Percentiles rank a stretch among this genome's conserved stretches.
These are phyloP conservation scores for Reticulascus tulasneorum DNA, from an alignment of 2,329 filamentous ascomycete species.

Conservation along the genomic window DNA sequence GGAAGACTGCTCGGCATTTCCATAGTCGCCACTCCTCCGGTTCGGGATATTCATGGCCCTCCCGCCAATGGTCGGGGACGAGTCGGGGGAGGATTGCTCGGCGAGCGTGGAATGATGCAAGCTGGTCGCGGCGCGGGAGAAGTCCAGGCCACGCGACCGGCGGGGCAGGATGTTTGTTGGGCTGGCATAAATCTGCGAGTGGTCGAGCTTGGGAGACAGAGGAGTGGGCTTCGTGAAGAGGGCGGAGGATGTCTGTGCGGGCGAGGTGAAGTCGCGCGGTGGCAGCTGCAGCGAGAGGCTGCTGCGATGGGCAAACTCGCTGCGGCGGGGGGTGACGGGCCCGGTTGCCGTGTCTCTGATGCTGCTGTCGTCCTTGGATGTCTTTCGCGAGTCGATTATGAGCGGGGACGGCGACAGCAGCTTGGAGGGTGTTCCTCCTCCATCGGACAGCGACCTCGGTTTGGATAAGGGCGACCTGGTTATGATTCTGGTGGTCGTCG, in stretches of 20 bases:
- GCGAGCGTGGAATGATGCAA: constrained; percentile 93
- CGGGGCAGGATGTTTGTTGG: constrained; percentile 85
- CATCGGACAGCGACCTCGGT: constrained; percentile 63
- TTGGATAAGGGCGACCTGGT: constrained; percentile 43
- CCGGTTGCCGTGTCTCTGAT: constrained; percentile 35
- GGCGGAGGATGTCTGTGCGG: constrained; percentile 19
- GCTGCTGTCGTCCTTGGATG: constrained; percentile 64
- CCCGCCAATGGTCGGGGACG: constrained; percentile 78
- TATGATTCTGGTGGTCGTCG: constrained; percentile 9
- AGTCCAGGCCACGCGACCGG: constrained; percentile 86
- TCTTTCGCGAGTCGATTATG: constrained; percentile 49
- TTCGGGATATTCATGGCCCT: constrained; percentile 59
- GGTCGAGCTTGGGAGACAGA: constrained; percentile 81
- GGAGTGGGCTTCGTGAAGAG: constrained; percentile 56
- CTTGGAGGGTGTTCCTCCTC: constrained; percentile 50
- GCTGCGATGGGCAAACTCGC: constrained; percentile 58
- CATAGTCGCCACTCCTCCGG: constrained; percentile 44
- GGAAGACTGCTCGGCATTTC: constrained; percentile 59
- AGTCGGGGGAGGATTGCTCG: constrained; percentile 82
- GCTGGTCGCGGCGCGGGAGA: constrained; percentile 88
- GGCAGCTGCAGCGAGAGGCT: constrained; percentile 72
- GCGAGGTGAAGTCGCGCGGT: constrained; percentile 38
- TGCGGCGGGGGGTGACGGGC: constrained; percentile 70
- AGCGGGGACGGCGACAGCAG: constrained; percentile 57
- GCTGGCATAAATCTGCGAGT: constrained; percentile 79